Conservation (phyloP, 768 basidiomycete genomes). For the Tricholoma hemisulphureum region DNA sequence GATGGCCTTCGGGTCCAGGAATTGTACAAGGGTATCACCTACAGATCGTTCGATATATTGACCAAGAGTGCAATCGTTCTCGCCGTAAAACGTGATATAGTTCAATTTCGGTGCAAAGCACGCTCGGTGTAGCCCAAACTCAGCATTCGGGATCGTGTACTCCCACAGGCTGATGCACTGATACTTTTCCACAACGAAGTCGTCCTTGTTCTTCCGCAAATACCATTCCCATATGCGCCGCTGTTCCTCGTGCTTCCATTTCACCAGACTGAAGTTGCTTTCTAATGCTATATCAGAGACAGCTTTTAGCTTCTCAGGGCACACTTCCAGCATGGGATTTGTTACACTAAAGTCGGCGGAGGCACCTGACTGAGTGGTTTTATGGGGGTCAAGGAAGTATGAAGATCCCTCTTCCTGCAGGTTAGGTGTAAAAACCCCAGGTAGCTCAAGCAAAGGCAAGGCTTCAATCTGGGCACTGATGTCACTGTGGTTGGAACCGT, state of each 20-base stretch:
- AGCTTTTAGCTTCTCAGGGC: conserved; percentile 53
- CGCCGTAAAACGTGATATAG: conserved; percentile 86
- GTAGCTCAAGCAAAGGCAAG: conserved; percentile 35
- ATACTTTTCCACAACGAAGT: conserved; percentile 89
- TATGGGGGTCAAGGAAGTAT: conserved; percentile 28
- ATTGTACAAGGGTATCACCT: conserved; percentile 63
- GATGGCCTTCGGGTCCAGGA: conserved; percentile 69
- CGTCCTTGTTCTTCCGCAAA: conserved; percentile 77
- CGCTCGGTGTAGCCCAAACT: conserved; percentile 63
- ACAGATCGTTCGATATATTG: conserved; percentile 88
- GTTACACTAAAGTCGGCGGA: conserved; percentile 14
- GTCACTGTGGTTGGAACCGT: conserved; percentile 40
- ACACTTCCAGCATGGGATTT: conserved; percentile 22
- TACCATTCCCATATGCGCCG: conserved; percentile 96
- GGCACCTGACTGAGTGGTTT: conserved; percentile 22
- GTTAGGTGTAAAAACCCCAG: conserved; percentile 23
- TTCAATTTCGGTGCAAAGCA: conserved; percentile 75
- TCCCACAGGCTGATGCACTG: conserved; percentile 83
- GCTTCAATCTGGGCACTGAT: conserved; percentile 70
- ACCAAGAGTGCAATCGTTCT: conserved; percentile 89
- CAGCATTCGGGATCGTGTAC: conserved; percentile 73
- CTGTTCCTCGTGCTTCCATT: conserved; percentile 84
- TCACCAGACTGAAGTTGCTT: conserved; percentile 65
- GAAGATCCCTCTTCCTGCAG: conserved; percentile 33
- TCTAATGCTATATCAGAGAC: conserved; percentile 70